Base-by-base conservation (phyloP, 768 basidiomycete genomes). In the Pleurotus platypus region DNA sequence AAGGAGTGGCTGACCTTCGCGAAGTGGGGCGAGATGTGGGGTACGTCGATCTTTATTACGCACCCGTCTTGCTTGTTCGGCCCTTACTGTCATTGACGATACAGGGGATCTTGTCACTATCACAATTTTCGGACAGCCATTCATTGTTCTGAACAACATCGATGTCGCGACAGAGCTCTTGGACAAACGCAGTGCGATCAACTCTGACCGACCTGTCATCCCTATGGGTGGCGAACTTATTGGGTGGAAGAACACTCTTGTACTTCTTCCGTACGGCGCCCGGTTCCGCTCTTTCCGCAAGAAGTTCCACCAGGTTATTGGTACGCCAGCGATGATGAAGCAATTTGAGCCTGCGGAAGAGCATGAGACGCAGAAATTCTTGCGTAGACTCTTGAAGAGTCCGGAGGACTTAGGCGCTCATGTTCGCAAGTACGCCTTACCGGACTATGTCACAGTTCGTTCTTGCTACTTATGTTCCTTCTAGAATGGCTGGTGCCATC, bases 151-250 rank as follows among this genome's bases (percentile, higher is more conserved):
- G 24, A 83, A 80, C 62, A 74, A 71, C 0, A 62, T 59, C 5
- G 62, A 75, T 22, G 55, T 62, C 1, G 80, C 81, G 3, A 62
- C 70, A n/a, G 77, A 81, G 26, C 69, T 83, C 68, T 75, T 84
- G 22, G 78, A 83, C 35, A 78, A 76, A 59, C 79, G 77, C 56
- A 77, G 82, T 35, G 67, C 73, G 12, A 74, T 77, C 27, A 83
- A 84, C 61, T 85, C 84, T 15, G 82, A 84, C 64, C 72, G 84
- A 35, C 81, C 84, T 0, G 57, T 70, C 15, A 62, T 74, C 48
- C 68, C 68, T 30, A 76, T 79, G 74, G 71, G 72, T 6, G 42
- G 42, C 42, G 74, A 76, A 16, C 58, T 67, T 12, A 40, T 59
- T 6, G 65, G 66, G 3, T 64, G 61, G 58, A 75, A 72, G 53